Evolutionary conservation across 2,329 filamentous ascomycete genomes (phyloP).

Genomic region (Tolypocladium guangdongense): DNA sequence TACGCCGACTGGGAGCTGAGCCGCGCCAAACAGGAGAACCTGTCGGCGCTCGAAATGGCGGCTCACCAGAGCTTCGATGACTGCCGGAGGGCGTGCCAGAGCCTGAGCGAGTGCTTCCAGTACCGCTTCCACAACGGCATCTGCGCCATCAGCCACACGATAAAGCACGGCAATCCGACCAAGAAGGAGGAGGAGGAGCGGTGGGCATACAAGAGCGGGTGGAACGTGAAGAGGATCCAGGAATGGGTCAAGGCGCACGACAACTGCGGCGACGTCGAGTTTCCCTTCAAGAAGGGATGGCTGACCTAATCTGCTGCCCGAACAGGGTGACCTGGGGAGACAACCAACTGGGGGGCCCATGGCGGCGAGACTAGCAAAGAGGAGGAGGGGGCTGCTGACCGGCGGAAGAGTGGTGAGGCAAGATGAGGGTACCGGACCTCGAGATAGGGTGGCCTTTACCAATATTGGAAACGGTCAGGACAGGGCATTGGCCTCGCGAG

Average conservation of each 20-base stretch:
- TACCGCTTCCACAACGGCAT: constrained; percentile 27
- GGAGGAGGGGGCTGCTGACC: too few species aligned
- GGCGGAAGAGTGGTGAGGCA: background rate
- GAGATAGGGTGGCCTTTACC: background rate
- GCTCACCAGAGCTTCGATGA: constrained; percentile 30
- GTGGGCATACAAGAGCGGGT: constrained; percentile 27
- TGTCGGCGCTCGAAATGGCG: constrained; percentile 24
- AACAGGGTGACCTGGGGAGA: background rate
- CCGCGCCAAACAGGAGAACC: constrained; percentile 20
- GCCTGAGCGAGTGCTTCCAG: constrained; percentile 26
- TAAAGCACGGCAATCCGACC: constrained; percentile 28
- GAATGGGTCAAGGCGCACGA: constrained; percentile 26
- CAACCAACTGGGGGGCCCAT: too few species aligned
- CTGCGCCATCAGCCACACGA: constrained; percentile 23
- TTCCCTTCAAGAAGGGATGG: background rate
- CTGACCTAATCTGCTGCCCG: background rate
- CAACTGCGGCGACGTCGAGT: constrained; percentile 16
- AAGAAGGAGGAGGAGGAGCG: constrained; percentile 16
- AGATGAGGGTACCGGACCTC: background rate
- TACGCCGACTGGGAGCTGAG: constrained; percentile 20
- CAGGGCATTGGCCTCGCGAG: background rate
- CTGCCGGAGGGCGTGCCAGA: constrained; percentile 34
- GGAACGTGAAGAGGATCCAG: constrained; percentile 29
- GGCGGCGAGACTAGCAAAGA: too few species aligned
- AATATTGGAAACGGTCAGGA: background rate